Evolutionary conservation across 176 grass and related monocot species (phyloP).

Genomic region (Carex parvula): DNA sequence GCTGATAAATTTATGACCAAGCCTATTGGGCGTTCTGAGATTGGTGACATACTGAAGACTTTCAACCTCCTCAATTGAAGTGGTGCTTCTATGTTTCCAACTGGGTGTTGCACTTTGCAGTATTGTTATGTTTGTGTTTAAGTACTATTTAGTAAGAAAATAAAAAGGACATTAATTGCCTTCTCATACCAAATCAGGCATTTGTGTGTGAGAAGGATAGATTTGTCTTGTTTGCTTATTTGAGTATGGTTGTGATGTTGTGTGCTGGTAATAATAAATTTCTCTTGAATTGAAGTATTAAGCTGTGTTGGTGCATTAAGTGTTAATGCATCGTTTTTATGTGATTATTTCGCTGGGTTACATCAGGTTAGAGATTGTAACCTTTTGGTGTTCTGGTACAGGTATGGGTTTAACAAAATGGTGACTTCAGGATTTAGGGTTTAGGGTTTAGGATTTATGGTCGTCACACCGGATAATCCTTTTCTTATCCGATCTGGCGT

Average conservation of each 20-base stretch:
- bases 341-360: neutral
- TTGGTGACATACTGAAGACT: neutral
- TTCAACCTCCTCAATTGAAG: constrained; percentile 1
- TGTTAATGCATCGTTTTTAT: neutral
- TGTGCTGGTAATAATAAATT: neutral
- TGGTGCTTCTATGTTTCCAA: neutral
- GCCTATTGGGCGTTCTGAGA: neutral
- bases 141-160: neutral
- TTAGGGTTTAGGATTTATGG: too few relatives aligned
- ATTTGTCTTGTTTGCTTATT: neutral
- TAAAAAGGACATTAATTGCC: neutral
- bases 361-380: too few relatives aligned
- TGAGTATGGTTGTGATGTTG: too few relatives aligned
- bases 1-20: neutral
- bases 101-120: neutral
- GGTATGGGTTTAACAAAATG: too few relatives aligned
- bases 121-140: neutral
- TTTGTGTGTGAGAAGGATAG: neutral
- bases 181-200: neutral
- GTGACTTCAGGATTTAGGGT: too few relatives aligned
- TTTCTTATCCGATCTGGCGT: too few relatives aligned
- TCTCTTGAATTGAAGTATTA: neutral
- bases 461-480: too few relatives aligned
- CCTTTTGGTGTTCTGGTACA: too few relatives aligned
- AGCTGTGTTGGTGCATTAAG: neutral